Percentiles rank a stretch among this genome's conserved stretches.
Evolutionary conservation across 306 rosid species (phyloP).

Genomic region (Psophocarpus tetragonolobus): DNA sequence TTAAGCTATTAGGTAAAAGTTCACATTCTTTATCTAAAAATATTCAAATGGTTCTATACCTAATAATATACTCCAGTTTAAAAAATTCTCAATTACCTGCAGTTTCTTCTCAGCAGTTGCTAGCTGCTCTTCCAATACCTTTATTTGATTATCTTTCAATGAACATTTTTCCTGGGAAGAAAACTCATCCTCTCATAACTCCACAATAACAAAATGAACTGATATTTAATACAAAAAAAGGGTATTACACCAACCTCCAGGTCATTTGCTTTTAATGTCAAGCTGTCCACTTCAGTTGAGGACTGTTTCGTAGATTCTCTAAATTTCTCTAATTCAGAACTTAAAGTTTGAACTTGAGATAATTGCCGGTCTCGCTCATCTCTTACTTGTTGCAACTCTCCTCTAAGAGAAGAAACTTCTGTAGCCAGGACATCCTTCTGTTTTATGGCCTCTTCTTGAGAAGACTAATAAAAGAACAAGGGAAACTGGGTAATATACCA

Average conservation of each 20-base stretch:
- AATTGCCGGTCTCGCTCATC: conserved; percentile 74
- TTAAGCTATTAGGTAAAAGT: neutral
- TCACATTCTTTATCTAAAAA: neutral
- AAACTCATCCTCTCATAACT: conserved; percentile 23
- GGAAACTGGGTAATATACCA: conserved; percentile 35
- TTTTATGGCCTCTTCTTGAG: conserved; percentile 91
- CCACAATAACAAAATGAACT: neutral
- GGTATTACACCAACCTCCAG: conserved; percentile 66
- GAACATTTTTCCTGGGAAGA: conserved; percentile 69
- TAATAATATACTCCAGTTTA: neutral
- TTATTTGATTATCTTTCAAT: conserved; percentile 61
- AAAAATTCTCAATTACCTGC: conserved; percentile 57
- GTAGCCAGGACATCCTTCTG: conserved; percentile 77
- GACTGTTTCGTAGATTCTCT: conserved; percentile 63
- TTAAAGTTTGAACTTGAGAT: conserved; percentile 59
- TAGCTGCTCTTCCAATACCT: conserved; percentile 61
- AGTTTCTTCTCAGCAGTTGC: conserved; percentile 68
- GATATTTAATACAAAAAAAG: conserved; percentile 8
- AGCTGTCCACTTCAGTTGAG: conserved; percentile 59
- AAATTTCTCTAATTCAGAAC: conserved; percentile 56
- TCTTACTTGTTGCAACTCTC: conserved; percentile 83
- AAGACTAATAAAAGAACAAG: conserved; percentile 60
- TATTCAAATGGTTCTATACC: neutral
- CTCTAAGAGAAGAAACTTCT: conserved; percentile 71
- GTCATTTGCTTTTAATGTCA: conserved; percentile 56